Percentiles rank a stretch among this genome's conserved stretches.
Conservation (phyloP, 345 rosid genomes). For the Camelina laxa region DNA sequence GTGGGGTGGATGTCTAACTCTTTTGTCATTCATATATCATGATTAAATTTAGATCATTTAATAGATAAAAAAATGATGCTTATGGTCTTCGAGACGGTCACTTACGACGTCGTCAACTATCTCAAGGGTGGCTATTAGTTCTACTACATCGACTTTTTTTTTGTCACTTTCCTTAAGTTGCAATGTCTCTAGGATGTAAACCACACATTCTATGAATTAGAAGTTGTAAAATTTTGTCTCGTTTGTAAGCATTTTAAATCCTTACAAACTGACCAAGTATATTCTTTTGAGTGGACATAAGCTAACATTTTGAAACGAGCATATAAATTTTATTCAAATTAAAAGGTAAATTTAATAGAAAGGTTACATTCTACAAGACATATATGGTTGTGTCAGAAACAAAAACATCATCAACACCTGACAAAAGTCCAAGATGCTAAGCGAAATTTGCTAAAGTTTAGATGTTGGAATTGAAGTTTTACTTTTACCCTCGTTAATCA, state of each 20-base stretch:
- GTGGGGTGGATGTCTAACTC: too few relatives aligned
- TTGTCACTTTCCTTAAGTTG: not conserved
- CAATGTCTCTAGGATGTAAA: not conserved
- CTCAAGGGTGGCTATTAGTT: not conserved
- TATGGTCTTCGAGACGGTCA: not conserved
- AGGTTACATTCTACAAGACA: slow-evolving; percentile 24
- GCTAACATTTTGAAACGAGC: not conserved
- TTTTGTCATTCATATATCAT: too few relatives aligned
- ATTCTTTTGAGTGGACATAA: not conserved
- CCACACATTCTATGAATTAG: not conserved
- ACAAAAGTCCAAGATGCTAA: slow-evolving; percentile 29
- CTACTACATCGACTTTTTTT: not conserved
- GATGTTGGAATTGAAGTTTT: slow-evolving; percentile 30
- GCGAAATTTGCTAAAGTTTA: slow-evolving; percentile 29
- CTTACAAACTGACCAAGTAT: not conserved
- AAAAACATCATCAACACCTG: slow-evolving; percentile 33
- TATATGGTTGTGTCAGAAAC: slow-evolving; percentile 19
- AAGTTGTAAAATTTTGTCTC: not conserved
- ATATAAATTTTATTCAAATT: not conserved
- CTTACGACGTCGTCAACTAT: not conserved
- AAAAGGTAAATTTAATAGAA: not conserved
- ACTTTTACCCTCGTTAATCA: slow-evolving; percentile 40
- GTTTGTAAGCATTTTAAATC: not conserved
- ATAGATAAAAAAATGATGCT: too few relatives aligned
- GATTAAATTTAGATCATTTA: too few relatives aligned